A percentile compares a stretch with the other conserved stretches of the same genome.
These are phyloP conservation scores for Penicillium paradoxum DNA, from an alignment of 495 filamentous ascomycete species.

Conservation along the genomic window DNA sequence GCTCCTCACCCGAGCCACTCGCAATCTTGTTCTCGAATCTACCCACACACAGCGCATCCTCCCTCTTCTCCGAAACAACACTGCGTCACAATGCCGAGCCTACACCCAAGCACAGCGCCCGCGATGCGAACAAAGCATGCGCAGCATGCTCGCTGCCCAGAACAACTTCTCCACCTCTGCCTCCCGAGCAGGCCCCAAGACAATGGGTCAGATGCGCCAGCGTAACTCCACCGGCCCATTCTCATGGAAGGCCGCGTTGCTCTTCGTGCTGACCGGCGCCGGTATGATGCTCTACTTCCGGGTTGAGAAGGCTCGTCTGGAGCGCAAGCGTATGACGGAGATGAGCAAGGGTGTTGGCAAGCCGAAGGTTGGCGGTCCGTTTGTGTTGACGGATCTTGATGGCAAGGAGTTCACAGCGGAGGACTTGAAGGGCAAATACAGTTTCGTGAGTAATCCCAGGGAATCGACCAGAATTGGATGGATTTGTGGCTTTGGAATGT, in stretches of 20 bases:
- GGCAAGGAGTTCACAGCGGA: slow-evolving; percentile 69
- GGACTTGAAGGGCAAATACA: slow-evolving; percentile 82
- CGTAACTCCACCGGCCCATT: slow-evolving; percentile 60
- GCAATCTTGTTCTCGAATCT: slow-evolving; percentile 22
- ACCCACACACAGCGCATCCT: slow-evolving; percentile 14
- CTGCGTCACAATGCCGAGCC: slow-evolving; percentile 21
- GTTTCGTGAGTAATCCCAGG: slow-evolving; percentile 48
- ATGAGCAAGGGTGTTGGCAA: slow-evolving; percentile 85
- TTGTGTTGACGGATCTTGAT: slow-evolving; percentile 75
- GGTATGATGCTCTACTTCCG: slow-evolving; percentile 87
- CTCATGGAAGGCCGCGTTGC: slow-evolving; percentile 78
- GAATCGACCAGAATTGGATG: neutral
- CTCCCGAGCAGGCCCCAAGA: slow-evolving; percentile 25
- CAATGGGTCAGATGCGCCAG: slow-evolving; percentile 41
- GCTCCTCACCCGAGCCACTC: slow-evolving; percentile 23
- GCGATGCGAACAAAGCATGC: slow-evolving; percentile 13
- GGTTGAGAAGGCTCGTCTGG: slow-evolving; percentile 81
- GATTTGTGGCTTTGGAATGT: neutral
- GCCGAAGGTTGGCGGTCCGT: slow-evolving; percentile 88
- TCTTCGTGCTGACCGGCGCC: slow-evolving; percentile 75
- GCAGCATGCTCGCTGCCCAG: slow-evolving; percentile 9
- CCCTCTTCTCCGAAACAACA: slow-evolving; percentile 18
- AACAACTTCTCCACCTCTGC: slow-evolving; percentile 34
- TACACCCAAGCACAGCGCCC: slow-evolving; percentile 28
- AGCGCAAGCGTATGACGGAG: slow-evolving; percentile 79